Conservation (phyloP, 2,329 filamentous ascomycete genomes). For the Orbilia ellipsospora region DNA sequence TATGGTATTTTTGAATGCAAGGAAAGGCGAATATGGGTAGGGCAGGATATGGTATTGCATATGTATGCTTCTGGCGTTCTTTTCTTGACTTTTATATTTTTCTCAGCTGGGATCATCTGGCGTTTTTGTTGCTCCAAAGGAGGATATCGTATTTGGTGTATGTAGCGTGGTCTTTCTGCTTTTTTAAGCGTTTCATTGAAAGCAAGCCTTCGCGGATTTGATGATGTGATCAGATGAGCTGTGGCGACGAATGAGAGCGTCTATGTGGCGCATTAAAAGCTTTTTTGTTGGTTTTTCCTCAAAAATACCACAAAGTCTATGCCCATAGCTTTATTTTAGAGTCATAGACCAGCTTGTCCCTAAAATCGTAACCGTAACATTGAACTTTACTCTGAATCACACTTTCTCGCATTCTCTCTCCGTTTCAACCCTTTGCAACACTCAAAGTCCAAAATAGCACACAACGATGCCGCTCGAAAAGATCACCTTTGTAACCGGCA, state of each 20-base stretch:
- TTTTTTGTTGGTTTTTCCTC: not conserved
- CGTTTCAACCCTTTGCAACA: not conserved
- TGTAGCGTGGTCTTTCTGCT: not conserved
- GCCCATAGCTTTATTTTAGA: too few relatives aligned
- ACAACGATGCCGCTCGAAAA: slow-evolving; percentile 66
- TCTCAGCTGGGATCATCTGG: not conserved
- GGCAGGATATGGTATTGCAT: slow-evolving; percentile 4
- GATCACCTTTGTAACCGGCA: slow-evolving; percentile 96
- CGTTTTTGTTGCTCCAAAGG: not conserved
- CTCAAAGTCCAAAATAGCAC: not conserved
- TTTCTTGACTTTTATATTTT: not conserved
- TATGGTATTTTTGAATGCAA: slow-evolving; percentile 10
- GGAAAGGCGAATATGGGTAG: slow-evolving; percentile 34
- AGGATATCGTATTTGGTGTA: not conserved
- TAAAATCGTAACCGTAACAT: not conserved
- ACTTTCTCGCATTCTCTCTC: not conserved
- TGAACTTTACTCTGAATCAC: not conserved
- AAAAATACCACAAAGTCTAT: too few relatives aligned
- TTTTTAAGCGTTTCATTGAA: not conserved
- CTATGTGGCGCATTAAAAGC: slow-evolving; percentile 8
- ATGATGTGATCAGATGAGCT: too few relatives aligned
- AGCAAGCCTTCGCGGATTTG: not conserved
- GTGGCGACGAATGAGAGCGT: not conserved
- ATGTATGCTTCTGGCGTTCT: slow-evolving; percentile 27
- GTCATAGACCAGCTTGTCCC: too few relatives aligned